phyloP scores from a whole-genome alignment of 768 basidiomycete species.

The Lentinula sp. region DNA sequence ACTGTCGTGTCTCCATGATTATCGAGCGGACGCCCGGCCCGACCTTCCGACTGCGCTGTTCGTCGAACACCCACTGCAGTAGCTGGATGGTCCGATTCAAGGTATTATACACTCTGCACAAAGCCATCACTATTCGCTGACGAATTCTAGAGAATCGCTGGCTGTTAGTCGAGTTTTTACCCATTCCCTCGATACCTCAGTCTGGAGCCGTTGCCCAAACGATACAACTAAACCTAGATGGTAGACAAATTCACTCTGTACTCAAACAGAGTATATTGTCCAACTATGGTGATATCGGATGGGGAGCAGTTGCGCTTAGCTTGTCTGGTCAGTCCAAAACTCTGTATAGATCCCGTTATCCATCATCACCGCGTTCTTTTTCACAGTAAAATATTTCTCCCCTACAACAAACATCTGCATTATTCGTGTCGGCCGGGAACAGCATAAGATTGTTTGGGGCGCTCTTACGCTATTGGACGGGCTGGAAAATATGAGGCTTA shows the following conservation, averaged over 20 bases:
- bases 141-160: slow-evolving; percentile 63
- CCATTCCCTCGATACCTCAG: slow-evolving; percentile 21
- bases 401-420: slow-evolving; percentile 80
- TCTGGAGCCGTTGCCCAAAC: background rate
- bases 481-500: slow-evolving; percentile 50
- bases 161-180: slow-evolving; percentile 81
- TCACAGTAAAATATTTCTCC: slow-evolving; percentile 82
- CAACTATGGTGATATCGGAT: slow-evolving; percentile 82
- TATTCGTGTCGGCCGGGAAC: slow-evolving; percentile 78
- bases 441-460: slow-evolving; percentile 75
- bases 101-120: slow-evolving; percentile 21
- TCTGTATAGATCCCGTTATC: background rate
- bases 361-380: background rate
- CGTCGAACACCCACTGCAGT: too few relatives aligned
- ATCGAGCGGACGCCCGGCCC: background rate
- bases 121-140: slow-evolving; percentile 6
- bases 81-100: slow-evolving; percentile 64
- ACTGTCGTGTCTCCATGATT: background rate
- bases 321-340: slow-evolving; percentile 49
- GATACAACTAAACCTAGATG: slow-evolving; percentile 30
- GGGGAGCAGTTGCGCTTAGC: slow-evolving; percentile 73
- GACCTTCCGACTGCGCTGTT: background rate
- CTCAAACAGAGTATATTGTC: slow-evolving; percentile 61
- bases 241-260: slow-evolving; percentile 64
- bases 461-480: slow-evolving; percentile 63